Conservation (phyloP, 805 yeast species). For the Metschnikowia vanudenii region DNA sequence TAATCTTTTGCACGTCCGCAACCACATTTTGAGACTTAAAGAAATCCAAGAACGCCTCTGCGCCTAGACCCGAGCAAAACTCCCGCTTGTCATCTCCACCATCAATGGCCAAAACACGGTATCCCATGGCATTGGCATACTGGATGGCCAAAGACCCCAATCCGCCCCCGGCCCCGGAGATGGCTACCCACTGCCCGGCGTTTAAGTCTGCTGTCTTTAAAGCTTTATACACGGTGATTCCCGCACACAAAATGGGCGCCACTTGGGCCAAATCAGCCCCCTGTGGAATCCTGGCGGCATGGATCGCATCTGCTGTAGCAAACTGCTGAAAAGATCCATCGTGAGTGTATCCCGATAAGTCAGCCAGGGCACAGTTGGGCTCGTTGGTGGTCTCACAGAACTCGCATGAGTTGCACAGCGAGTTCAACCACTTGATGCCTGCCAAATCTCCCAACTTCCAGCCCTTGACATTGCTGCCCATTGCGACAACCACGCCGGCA, state of each 20-base stretch:
- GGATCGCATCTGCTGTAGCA: slow-evolving; percentile 84
- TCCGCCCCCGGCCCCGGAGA: slow-evolving; percentile 81
- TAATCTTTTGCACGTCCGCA: slow-evolving; percentile 52
- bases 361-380: slow-evolving; percentile 68
- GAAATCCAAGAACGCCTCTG: slow-evolving; percentile 29
- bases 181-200: slow-evolving; percentile 75
- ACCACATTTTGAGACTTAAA: slow-evolving; percentile 51
- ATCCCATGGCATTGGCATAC: slow-evolving; percentile 76
- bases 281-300: slow-evolving; percentile 76
- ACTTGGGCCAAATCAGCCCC: slow-evolving; percentile 72
- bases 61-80: slow-evolving; percentile 36
- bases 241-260: slow-evolving; percentile 87
- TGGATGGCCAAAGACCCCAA: slow-evolving; percentile 73
- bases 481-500: slow-evolving; percentile 80
- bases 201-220: slow-evolving; percentile 69
- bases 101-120: slow-evolving; percentile 68
- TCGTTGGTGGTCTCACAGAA: slow-evolving; percentile 66
- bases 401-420: slow-evolving; percentile 76
- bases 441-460: slow-evolving; percentile 79
- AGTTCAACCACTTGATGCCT: slow-evolving; percentile 82
- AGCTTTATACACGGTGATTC: slow-evolving; percentile 89
- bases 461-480: slow-evolving; percentile 65
- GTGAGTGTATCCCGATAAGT: slow-evolving; percentile 74
- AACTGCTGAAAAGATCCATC: slow-evolving; percentile 92
- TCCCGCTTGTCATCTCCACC: slow-evolving; percentile 63